These are phyloP conservation scores for Camellia lanceoleosa DNA, from an alignment of 148 eudicot genomes.

Conservation along the genomic window DNA sequence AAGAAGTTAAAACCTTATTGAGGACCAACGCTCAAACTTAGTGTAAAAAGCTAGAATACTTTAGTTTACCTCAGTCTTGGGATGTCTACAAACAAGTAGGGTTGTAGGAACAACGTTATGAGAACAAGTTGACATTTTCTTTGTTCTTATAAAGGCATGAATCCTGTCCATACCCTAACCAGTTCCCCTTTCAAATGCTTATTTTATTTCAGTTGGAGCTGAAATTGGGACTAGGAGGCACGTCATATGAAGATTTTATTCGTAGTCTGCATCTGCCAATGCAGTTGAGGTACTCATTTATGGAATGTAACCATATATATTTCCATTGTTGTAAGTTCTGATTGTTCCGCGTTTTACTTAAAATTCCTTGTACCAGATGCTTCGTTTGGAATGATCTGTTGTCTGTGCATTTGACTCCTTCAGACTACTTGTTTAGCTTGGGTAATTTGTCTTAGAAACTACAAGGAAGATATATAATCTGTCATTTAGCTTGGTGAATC, in stretches of 20 bases:
- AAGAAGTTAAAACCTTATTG: not conserved
- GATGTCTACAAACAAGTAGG: not conserved
- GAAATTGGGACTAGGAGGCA: constrained; percentile 84
- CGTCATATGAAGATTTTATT: constrained; percentile 72
- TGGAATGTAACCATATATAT: not conserved
- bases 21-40: not conserved
- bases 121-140: not conserved
- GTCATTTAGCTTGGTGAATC: too few relatives aligned
- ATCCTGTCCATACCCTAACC: constrained; percentile 4
- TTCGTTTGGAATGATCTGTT: not conserved
- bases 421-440: not conserved
- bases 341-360: not conserved
- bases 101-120: not conserved
- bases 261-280: too few relatives aligned
- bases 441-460: not conserved
- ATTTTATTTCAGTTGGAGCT: constrained; percentile 61
- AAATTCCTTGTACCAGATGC: not conserved
- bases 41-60: not conserved
- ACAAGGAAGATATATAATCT: not conserved
- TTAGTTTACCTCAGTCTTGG: not conserved
- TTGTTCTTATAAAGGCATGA: not conserved
- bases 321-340: not conserved
- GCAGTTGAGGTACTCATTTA: constrained; percentile 47
- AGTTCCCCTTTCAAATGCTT: constrained; percentile 1
- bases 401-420: not conserved